Base-by-base conservation (phyloP, 768 basidiomycete genomes). In the Leccinum boreale region DNA sequence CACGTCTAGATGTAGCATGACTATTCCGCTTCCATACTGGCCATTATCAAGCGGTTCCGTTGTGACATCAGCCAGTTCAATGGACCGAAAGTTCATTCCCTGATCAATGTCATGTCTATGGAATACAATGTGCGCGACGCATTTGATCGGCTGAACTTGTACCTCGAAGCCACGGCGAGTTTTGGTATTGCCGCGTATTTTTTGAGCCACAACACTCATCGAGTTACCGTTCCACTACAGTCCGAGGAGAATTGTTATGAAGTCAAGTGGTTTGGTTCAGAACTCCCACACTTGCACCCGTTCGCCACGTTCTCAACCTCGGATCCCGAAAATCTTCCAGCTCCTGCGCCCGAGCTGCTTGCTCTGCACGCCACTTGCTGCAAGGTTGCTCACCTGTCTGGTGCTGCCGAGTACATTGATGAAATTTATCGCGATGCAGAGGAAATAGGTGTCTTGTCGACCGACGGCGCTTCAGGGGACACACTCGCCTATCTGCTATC, bases 371-470 rank as follows among this genome's bases (percentile, higher is more conserved):
- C 67, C 5, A 58, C 61, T 44, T 69, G 66, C 53, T 60, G 53
- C 36, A 62, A 68, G 53, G 67, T 70, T 28, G 64, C 66, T n/a
- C 61, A 69, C 31, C 36, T 70, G 4, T 67, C 69, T 8, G 67
- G 66, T 39, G 60, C 67, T 0, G 46, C 49, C 17, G 57, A 68
- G n/a, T 53, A 63, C 39, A 65, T 65, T 2, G 66, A 67, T 14
- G 14, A 53, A n/a, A 12, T 60, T 15, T 46, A 47, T 49, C 29
- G 35, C 2, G 61, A 62, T 46, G 61, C 50, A 39, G 53, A 62
- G 4, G 10, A 55, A 5, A 26, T 17, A 10, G 47, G 19, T 15
- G 48, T 50, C 29, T 45, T 60, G 59, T 29, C 56, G 11, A 11
- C 33, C 24, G 47, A 60, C 2, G 59, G 59, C 19, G 15, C 23